Evolutionary conservation across 495 filamentous ascomycete species (phyloP).

Genomic region (Penicillium herquei): DNA sequence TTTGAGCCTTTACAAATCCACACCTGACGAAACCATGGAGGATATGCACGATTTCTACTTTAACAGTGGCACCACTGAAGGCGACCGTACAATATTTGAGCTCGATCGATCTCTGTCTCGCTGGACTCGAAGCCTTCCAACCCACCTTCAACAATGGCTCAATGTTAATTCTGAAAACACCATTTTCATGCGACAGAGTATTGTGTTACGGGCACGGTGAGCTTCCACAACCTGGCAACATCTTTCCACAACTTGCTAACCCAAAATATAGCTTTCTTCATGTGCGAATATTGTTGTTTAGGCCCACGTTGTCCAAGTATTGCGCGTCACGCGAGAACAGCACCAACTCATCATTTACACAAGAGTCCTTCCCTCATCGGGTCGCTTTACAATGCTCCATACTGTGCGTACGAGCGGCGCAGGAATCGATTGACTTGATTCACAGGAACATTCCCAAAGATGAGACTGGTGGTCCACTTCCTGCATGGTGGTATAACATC

Average conservation of each 20-base stretch:
- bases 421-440: conserved; percentile 36
- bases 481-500: conserved; percentile 45
- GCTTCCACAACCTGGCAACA: not conserved
- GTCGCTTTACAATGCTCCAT: conserved; percentile 39
- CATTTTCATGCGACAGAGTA: conserved; percentile 33
- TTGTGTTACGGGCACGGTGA: conserved; percentile 33
- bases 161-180: conserved; percentile 7
- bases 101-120: conserved; percentile 33
- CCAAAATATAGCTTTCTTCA: not conserved
- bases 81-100: conserved; percentile 35
- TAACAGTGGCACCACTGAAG: conserved; percentile 20
- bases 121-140: conserved; percentile 32
- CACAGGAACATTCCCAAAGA: conserved; percentile 32
- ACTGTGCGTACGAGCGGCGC: conserved; percentile 37
- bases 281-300: not conserved
- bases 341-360: conserved; percentile 12
- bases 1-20: conserved; percentile 32
- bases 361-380: conserved; percentile 36
- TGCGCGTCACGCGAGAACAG: not conserved
- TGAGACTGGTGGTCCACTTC: conserved; percentile 34
- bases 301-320: not conserved
- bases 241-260: not conserved
- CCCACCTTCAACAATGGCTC: conserved; percentile 21
- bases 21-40: conserved; percentile 24
- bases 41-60: conserved; percentile 36